phyloP scores from a whole-genome alignment of 2,329 filamentous ascomycete genomes.

The Mariannaea sp. region DNA sequence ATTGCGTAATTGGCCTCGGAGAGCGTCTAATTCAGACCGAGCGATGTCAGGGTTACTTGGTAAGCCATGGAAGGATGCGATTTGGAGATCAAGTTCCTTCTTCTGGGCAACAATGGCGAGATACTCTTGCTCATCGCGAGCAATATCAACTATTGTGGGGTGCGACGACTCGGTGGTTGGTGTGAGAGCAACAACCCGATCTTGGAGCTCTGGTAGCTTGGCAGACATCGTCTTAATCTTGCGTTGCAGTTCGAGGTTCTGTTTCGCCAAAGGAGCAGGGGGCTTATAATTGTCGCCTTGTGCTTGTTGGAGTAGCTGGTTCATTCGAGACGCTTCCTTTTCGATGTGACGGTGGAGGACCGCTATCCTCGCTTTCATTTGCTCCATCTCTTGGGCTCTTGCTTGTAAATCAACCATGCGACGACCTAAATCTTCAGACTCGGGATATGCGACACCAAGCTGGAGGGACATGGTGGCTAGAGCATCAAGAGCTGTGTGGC shows the following conservation, averaged over 20 bases:
- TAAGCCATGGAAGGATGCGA: slow-evolving; percentile 71
- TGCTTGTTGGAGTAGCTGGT: slow-evolving; percentile 49
- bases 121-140: slow-evolving; percentile 62
- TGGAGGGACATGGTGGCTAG: slow-evolving; percentile 58
- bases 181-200: slow-evolving; percentile 53
- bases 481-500: slow-evolving; percentile 59
- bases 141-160: slow-evolving; percentile 62
- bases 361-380: slow-evolving; percentile 58
- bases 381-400: slow-evolving; percentile 58
- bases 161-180: slow-evolving; percentile 42
- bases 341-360: slow-evolving; percentile 62
- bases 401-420: slow-evolving; percentile 61
- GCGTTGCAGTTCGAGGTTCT: slow-evolving; percentile 76
- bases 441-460: slow-evolving; percentile 55
- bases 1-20: slow-evolving; percentile 66
- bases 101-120: slow-evolving; percentile 61
- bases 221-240: slow-evolving; percentile 68
- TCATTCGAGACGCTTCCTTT: slow-evolving; percentile 51
- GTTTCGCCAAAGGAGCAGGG: slow-evolving; percentile 63
- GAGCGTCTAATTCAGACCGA: slow-evolving; percentile 68
- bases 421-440: slow-evolving; percentile 54
- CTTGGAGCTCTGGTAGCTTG: slow-evolving; percentile 66
- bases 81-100: slow-evolving; percentile 63
- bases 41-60: slow-evolving; percentile 73
- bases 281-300: slow-evolving; percentile 56